Conservation (phyloP, 495 filamentous ascomycete species). For the Cercophora newfieldiana region DNA sequence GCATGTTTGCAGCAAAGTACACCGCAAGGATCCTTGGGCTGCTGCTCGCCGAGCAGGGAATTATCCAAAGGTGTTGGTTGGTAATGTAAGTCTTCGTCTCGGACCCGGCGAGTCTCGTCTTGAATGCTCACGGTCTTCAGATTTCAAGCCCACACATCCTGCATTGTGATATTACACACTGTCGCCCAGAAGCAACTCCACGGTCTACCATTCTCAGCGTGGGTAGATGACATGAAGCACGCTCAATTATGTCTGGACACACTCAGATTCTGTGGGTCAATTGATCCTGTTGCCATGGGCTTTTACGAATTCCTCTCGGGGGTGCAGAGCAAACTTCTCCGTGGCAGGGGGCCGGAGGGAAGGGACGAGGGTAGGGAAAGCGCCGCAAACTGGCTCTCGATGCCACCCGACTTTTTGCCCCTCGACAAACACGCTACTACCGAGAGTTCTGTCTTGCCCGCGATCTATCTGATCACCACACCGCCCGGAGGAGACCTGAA, state of each 20-base stretch:
- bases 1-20: constrained; percentile 28
- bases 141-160: constrained; percentile 36
- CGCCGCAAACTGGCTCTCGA: constrained; percentile 26
- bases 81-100: constrained; percentile 29
- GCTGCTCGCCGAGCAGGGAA: constrained; percentile 26
- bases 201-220: constrained; percentile 20
- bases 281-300: constrained; percentile 27
- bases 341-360: neutral
- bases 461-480: constrained; percentile 23
- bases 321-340: constrained; percentile 20
- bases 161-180: constrained; percentile 31
- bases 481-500: constrained; percentile 14
- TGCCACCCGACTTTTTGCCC: constrained; percentile 20
- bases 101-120: neutral
- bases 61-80: constrained; percentile 37
- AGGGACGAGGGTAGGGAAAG: neutral
- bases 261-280: constrained; percentile 26
- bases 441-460: neutral
- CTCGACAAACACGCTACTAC: neutral
- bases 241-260: constrained; percentile 28
- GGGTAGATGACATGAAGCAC: constrained; percentile 28
- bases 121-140: no score
- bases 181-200: constrained; percentile 34
- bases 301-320: constrained; percentile 26
- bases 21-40: constrained; percentile 30